phyloP scores from a whole-genome alignment of 2,329 filamentous ascomycete genomes.

The Fusarium oxysporum region DNA sequence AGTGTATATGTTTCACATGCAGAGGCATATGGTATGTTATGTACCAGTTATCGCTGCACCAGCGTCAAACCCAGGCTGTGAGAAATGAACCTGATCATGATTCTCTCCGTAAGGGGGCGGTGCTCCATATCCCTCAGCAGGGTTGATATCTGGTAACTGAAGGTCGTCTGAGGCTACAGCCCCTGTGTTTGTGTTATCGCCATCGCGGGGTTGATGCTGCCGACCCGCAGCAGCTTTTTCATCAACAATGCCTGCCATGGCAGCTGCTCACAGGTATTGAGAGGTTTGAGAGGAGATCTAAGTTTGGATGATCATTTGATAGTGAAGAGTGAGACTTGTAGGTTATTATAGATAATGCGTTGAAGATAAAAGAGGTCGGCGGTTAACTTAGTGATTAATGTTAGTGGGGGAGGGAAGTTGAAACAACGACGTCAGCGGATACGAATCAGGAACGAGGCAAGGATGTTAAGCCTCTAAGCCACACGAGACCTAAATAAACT shows the following conservation, averaged over 20 bases:
- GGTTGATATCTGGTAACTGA: constrained; percentile 55
- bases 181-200: constrained; percentile 37
- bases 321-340: neutral
- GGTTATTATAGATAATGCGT: constrained; percentile 3
- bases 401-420: constrained; percentile 24
- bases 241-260: constrained; percentile 46
- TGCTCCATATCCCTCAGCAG: constrained; percentile 53
- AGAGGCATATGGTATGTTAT: constrained; percentile 47
- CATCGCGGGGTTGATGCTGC: constrained; percentile 31
- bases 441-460: constrained; percentile 21
- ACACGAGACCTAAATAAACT: neutral
- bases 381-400: neutral
- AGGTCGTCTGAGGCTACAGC: constrained; percentile 55
- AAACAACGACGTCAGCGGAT: constrained; percentile 31
- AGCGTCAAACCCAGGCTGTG: constrained; percentile 71
- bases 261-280: constrained; percentile 4
- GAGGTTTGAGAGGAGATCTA: neutral
- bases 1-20: constrained; percentile 11
- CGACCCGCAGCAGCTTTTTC: constrained; percentile 43
- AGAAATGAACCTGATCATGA: constrained; percentile 68
- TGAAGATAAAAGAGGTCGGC: neutral
- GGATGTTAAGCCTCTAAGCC: constrained; percentile 15
- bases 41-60: constrained; percentile 68
- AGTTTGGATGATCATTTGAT: neutral
- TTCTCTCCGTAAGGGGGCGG: constrained; percentile 71